Evolutionary conservation across 2,329 filamentous ascomycete genomes (phyloP).

Genomic region (Sporothrix protearum): DNA sequence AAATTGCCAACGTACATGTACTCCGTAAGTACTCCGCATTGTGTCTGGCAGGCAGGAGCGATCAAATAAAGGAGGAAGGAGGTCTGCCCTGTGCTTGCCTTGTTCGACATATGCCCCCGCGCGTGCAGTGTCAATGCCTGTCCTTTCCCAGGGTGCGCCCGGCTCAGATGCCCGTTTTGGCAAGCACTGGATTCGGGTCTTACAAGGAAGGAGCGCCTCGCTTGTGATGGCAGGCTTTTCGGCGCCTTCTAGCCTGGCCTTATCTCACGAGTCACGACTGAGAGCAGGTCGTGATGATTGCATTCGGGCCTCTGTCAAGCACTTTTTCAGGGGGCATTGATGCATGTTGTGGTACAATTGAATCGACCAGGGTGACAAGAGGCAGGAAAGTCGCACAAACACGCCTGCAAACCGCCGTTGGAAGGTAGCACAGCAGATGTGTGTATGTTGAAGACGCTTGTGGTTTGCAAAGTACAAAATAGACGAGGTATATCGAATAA

Average conservation of each 20-base stretch:
- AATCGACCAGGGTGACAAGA: neutral
- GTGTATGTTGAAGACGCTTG: neutral
- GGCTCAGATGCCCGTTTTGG: slow-evolving; percentile 17
- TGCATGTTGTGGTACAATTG: neutral
- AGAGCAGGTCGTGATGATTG: neutral
- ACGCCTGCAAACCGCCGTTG: neutral
- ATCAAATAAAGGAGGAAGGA: neutral
- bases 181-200: slow-evolving; percentile 9
- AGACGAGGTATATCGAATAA: neutral
- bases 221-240: neutral
- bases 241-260: neutral
- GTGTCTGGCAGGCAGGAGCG: neutral
- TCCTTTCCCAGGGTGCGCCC: neutral
- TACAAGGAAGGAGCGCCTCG: neutral
- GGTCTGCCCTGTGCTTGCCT: neutral
- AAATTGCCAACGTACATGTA: neutral
- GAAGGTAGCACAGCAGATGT: slow-evolving; percentile 7
- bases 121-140: neutral
- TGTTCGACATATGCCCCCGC: neutral
- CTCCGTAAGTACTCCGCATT: neutral
- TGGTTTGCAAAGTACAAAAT: neutral
- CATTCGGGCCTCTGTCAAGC: neutral
- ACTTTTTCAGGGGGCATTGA: neutral
- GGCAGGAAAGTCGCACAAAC: neutral
- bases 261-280: neutral